Conservation (phyloP, 164 flowering plant species). For the Nymphaea colorata region DNA sequence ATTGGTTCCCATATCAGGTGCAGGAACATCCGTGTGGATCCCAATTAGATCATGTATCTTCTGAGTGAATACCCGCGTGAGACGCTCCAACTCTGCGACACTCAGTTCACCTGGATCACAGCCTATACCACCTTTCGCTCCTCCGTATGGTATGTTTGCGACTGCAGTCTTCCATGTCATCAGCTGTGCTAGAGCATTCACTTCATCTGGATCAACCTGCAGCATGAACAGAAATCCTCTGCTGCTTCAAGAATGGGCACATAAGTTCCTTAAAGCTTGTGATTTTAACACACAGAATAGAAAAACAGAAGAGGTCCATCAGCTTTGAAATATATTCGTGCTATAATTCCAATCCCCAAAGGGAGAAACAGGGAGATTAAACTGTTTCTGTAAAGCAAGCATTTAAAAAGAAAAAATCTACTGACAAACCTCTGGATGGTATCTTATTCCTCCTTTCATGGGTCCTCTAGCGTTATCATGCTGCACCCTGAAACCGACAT, state of each 20-base stretch:
- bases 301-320: neutral
- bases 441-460: slow-evolving; percentile 98
- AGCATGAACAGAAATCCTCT: neutral
- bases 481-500: slow-evolving; percentile 90
- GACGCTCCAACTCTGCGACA: slow-evolving; percentile 71
- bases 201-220: slow-evolving; percentile 97
- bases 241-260: neutral
- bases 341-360: neutral
- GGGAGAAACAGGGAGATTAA: neutral
- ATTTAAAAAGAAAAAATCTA: neutral
- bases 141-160: slow-evolving; percentile 92
- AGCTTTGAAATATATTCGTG: no score
- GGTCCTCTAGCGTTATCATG: slow-evolving; percentile 99
- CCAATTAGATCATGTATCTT: slow-evolving; percentile 97
- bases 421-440: slow-evolving; percentile 82
- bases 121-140: slow-evolving; percentile 97
- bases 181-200: slow-evolving; percentile 90
- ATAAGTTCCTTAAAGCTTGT: neutral
- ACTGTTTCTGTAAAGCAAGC: neutral
- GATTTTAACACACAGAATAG: neutral
- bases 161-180: slow-evolving; percentile 99
- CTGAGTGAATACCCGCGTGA: slow-evolving; percentile 91
- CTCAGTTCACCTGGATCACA: slow-evolving; percentile 69
- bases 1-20: slow-evolving; percentile 98
- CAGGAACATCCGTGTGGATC: slow-evolving; percentile 83